Conservation (phyloP, 331 rosid genomes). For the Phaseolus coccineus region DNA sequence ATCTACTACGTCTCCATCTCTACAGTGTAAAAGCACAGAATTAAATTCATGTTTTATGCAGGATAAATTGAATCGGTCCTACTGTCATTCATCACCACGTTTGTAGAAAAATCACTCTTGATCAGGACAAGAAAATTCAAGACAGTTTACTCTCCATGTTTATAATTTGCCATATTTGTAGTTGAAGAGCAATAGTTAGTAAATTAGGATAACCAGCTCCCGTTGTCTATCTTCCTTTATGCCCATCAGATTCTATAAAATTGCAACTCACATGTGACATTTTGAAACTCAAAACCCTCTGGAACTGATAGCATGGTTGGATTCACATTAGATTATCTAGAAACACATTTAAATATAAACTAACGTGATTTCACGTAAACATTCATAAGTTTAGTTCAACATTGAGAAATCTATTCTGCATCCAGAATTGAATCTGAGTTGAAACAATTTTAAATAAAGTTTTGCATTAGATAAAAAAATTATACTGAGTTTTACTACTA, state of each 20-base stretch:
- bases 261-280: background rate
- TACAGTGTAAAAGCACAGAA: constrained; percentile 48
- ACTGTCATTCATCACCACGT: constrained; percentile 9
- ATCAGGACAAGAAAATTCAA: constrained; percentile 31
- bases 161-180: constrained; percentile 26
- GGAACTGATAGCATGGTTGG: background rate
- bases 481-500: no score
- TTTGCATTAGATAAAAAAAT: background rate
- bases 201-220: constrained; percentile 32
- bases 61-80: constrained; percentile 9
- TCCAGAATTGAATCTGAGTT: background rate
- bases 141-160: background rate
- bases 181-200: constrained; percentile 20
- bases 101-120: no score
- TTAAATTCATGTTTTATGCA: constrained; percentile 33
- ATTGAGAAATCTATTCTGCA: no score
- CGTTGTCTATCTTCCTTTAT: background rate
- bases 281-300: constrained; percentile 5
- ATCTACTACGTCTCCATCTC: constrained; percentile 70
- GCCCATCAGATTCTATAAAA: constrained; percentile 14
- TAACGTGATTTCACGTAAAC: no score
- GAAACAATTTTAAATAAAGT: background rate
- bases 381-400: background rate
- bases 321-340: background rate
- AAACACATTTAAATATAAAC: no score